Base-by-base conservation (phyloP, 2,329 filamentous ascomycete species). In the Nothophoma quercina region DNA sequence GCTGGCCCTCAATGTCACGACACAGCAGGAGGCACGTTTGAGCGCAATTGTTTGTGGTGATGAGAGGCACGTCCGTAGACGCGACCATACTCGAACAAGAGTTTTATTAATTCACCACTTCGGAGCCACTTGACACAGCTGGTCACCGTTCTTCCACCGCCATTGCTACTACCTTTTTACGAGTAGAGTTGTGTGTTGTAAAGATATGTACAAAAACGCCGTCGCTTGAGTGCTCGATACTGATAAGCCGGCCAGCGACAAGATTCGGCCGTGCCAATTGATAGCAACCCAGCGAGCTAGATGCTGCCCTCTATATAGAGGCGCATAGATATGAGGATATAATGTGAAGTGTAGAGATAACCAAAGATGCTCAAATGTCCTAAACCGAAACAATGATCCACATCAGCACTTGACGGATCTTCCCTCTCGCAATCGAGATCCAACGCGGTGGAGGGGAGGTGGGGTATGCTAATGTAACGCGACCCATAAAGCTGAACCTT, bases 331-430 rank as follows among this genome's bases (percentile, higher is more conserved):
- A 38, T 35, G 43, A 57, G 34, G 50, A 62, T 48, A 53, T 41
- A 41, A 36, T 57, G 45, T 54, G 55, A 45, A 53, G 55, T 58
- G 60, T 59, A 59, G 58, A 63, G 56, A 63, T 59, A 60, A 57
- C 49, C 60, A 53, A 60, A 63, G 43, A 55, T 43, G 28, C 33
- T 32, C 33, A 36, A 28, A 53, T 19, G 32, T 44, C 38, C 43
- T 32, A 43, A 43, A 41, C 39, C 44, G 39, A 48, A 35, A 48
- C 19, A 26, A 53, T 47, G 69, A 71, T 72, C 70, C 68, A 66
- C 69, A 72, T 73, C 69, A 73, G 70, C 70, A 70, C 70, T 72
- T 73, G 70, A 73, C 70, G 68, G 70, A 73, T 73, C 70, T 65
- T 34, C 50, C 50, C 50, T 53, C 50, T 39, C 44, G 50, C 43